These are phyloP conservation scores for Knoxia roxburghii DNA, from an alignment of 257 asterid species.

Conservation along the genomic window DNA sequence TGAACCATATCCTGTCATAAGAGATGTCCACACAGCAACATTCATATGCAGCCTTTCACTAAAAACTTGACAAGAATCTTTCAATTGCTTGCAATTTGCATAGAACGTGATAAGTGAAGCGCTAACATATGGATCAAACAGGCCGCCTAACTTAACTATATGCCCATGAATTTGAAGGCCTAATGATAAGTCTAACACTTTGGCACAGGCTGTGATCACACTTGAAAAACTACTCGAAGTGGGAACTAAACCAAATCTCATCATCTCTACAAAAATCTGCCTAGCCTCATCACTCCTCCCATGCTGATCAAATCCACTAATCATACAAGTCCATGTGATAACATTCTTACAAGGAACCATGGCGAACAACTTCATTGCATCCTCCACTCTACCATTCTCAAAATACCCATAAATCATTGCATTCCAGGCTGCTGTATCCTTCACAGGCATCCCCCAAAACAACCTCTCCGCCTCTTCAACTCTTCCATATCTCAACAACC, in stretches of 20 bases:
- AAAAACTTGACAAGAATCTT: conserved; percentile 44
- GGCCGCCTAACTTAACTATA: conserved; percentile 47
- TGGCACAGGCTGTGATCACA: conserved; percentile 66
- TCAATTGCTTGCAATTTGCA: conserved; percentile 51
- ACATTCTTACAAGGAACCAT: conserved; percentile 58
- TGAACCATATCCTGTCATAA: conserved; percentile 67
- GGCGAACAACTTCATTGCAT: conserved; percentile 50
- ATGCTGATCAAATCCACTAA: conserved; percentile 66
- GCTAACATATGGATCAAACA: conserved; percentile 41
- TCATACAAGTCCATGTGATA: conserved; percentile 78
- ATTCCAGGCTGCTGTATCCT: conserved; percentile 78
- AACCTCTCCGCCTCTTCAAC: conserved; percentile 56
- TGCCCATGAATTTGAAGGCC: conserved; percentile 67
- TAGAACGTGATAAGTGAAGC: conserved; percentile 70
- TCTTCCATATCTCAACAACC: conserved; percentile 51
- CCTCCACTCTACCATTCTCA: conserved; percentile 47
- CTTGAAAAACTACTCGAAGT: conserved; percentile 58
- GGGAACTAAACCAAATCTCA: conserved; percentile 43
- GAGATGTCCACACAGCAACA: conserved; percentile 88
- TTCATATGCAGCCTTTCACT: conserved; percentile 46
- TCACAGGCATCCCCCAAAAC: conserved; percentile 61
- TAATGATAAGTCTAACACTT: conserved; percentile 22
- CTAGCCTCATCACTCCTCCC: conserved; percentile 67
- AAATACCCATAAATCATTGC: conserved; percentile 73
- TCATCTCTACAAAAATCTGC: conserved; percentile 44